A percentile compares a stretch with the other conserved stretches of the same genome.
Conservation (phyloP, 352 stramenopile genomes). For the Phytophthora megakarya region DNA sequence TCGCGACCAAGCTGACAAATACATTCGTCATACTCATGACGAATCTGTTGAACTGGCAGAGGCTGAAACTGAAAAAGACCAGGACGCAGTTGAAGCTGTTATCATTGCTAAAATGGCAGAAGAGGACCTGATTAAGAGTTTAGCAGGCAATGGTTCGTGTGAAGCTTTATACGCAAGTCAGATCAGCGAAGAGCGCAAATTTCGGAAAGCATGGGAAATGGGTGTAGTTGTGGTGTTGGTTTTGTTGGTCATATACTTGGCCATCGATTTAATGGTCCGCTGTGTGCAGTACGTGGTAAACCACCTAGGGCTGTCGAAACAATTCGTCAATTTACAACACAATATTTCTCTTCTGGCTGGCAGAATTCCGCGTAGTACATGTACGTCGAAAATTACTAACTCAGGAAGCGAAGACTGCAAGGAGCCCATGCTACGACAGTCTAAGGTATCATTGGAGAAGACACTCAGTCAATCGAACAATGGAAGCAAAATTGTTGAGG, state of each 20-base stretch:
- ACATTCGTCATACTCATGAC: neutral
- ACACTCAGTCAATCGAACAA: neutral
- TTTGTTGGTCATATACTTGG: conserved; percentile 33
- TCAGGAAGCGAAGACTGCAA: conserved; percentile 6
- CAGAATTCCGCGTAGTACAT: conserved; percentile 1
- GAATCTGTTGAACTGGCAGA: neutral
- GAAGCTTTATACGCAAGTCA: neutral
- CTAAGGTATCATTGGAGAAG: neutral
- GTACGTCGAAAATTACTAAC: conserved; percentile 1
- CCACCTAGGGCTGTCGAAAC: conserved; percentile 11
- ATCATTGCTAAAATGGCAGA: neutral
- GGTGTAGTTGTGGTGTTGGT: conserved; percentile 29
- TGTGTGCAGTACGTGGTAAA: conserved; percentile 4
- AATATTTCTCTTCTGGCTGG: conserved; percentile 9
- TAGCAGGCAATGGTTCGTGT: neutral
- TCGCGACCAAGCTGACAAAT: neutral
- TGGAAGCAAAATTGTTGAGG: neutral
- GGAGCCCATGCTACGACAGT: neutral
- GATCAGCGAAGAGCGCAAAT: neutral
- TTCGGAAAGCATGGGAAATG: conserved; percentile 21
- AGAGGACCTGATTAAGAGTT: neutral
- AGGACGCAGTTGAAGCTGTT: neutral
- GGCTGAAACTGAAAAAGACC: neutral
- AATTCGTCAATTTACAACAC: conserved; percentile 2
- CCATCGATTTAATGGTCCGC: conserved; percentile 27